These are phyloP conservation scores for Haplosporangium gracile DNA, from an alignment of 192 early-diverging fungal genomes.

Conservation along the genomic window DNA sequence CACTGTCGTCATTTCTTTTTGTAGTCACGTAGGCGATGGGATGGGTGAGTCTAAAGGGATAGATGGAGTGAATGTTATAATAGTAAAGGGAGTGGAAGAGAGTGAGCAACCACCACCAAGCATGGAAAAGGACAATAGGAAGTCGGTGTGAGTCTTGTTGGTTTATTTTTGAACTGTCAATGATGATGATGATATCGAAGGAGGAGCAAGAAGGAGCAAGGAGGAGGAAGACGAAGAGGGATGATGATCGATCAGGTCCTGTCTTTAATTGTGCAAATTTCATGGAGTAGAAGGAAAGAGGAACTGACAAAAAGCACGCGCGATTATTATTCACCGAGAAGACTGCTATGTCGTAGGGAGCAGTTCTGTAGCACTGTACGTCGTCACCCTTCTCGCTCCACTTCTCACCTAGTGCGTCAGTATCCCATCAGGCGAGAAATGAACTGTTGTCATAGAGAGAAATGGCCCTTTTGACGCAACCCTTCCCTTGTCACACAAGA, in stretches of 20 bases:
- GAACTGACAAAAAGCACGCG: too few species aligned
- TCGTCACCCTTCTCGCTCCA: too few species aligned
- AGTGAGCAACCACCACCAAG: neutral
- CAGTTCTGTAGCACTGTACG: too few species aligned
- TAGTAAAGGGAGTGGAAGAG: too few species aligned
- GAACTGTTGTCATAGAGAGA: too few species aligned
- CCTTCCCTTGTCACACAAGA: neutral
- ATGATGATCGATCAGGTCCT: neutral
- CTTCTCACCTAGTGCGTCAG: too few species aligned
- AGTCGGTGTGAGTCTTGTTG: too few species aligned
- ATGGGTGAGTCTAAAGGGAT: neutral
- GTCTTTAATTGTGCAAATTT: neutral
- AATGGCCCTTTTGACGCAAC: conserved; percentile 2
- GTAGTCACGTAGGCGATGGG: neutral
- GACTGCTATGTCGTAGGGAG: too few species aligned
- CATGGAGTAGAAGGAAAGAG: too few species aligned
- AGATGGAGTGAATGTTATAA: neutral
- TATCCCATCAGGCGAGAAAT: too few species aligned
- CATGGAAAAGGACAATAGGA: neutral
- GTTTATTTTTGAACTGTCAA: neutral
- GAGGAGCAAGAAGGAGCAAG: too few species aligned
- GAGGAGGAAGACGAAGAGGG: neutral
- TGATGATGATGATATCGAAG: neutral
- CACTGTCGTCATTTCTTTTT: neutral
- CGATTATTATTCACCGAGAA: too few species aligned